Conservation (phyloP, 169 alveolate genomes). For the Eimeria sp. region DNA sequence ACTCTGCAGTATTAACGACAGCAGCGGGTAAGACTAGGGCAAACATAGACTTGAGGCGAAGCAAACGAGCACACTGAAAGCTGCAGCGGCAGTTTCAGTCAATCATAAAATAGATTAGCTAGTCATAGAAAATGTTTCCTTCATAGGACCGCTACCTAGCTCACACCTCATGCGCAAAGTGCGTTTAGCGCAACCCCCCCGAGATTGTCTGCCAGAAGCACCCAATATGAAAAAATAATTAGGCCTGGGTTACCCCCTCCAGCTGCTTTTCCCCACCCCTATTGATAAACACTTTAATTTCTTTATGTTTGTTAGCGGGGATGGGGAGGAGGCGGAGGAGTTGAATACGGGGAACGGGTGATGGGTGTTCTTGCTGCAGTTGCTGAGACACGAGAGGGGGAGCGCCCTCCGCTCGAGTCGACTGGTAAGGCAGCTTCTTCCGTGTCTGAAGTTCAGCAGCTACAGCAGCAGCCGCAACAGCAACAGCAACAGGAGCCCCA, state of each 20-base stretch:
- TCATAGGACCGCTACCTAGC: background rate
- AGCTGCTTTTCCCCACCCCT: background rate
- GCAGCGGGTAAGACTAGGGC: background rate
- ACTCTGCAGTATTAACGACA: background rate
- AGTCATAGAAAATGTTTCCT: background rate
- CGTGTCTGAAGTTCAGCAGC: background rate
- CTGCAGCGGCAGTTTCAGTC: background rate
- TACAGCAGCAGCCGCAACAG: background rate
- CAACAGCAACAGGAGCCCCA: too few species aligned
- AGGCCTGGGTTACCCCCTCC: background rate
- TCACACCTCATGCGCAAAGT: background rate
- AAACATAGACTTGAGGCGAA: background rate
- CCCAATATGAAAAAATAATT: background rate
- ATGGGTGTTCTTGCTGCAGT: constrained; percentile 6
- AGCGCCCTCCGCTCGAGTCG: background rate
- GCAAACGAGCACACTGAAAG: background rate
- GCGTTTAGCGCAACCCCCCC: background rate
- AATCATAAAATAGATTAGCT: background rate
- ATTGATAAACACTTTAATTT: too few species aligned
- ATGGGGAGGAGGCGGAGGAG: background rate
- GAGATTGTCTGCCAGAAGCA: background rate
- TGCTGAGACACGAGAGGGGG: background rate
- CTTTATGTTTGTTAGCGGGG: background rate
- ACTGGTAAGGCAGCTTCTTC: background rate
- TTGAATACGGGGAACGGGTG: background rate